Evolutionary conservation across 352 stramenopile species (phyloP), one percentile per base, ranked within the genome.

Genomic region (Globisporangium paddicum): DNA sequence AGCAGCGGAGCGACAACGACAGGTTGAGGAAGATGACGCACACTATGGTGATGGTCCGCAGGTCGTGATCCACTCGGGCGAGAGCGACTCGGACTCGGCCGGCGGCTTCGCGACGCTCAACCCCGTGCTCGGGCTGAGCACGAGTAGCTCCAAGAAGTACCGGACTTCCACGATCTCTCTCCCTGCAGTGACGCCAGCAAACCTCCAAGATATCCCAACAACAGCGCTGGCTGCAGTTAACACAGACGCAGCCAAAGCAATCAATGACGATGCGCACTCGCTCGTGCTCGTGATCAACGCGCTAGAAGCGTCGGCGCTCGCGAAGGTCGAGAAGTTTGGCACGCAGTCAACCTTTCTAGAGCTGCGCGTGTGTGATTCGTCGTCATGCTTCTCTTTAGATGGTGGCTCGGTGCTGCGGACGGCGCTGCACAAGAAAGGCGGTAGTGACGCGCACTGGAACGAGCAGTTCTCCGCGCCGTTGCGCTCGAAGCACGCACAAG

Each of bases 381-480:
- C n/a, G n/a, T n/a, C n/a, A n/a, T n/a, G n/a, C n/a, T n/a, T n/a
- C n/a, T n/a, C n/a, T n/a, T n/a, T n/a, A n/a, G 63, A 10, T 32
- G 23, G 16, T 18, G 26, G n/a, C 38, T 62, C 60, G 3, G 64
- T 73, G 49, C 66, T 89, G 54, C 71, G 79, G 21, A 92, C 84
- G 13, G 64, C 67, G 14, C 35, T 90, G 19, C 81, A 90, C 68
- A 92, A 90, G 69, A 93, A 93, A 61, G 78, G 85, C 13, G 82
- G 85, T 4, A 89, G 77, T 30, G 82, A 95, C 45, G 82, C 85
- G 10, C 78, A 90, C 49, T 95, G 82, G 85, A 89, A 95, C 41
- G 79, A 93, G 57, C 78, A 89, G 42, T 93, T 95, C 53, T 84
- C 72, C 1, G 69, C 71, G 3, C 57, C 58, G 0, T 59, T 95